Evolutionary conservation across 208 protist genomes (phyloP).

Genomic region (Acanthamoeba polyphaga): DNA sequence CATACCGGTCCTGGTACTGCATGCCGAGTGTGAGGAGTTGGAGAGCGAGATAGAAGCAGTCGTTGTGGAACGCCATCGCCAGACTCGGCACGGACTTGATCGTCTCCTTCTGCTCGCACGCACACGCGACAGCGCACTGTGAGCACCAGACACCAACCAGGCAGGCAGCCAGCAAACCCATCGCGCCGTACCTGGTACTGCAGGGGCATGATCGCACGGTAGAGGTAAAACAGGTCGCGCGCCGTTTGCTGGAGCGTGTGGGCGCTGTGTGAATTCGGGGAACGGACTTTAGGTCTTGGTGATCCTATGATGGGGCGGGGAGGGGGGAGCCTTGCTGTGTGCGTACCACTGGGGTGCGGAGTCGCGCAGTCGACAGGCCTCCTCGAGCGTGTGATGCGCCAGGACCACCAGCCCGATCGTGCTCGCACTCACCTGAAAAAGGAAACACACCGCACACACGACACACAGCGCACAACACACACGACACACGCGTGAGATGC

Average conservation of each 20-base stretch:
- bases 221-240: conserved; percentile 62
- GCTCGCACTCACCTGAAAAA: conserved; percentile 10
- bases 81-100: conserved; percentile 28
- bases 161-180: background rate
- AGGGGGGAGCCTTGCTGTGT: background rate
- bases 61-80: conserved; percentile 73
- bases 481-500: too few species aligned
- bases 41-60: conserved; percentile 79
- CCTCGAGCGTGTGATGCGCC: conserved; percentile 43
- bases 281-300: too few species aligned
- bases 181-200: conserved; percentile 12
- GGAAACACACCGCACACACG: background rate
- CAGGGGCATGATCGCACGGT: conserved; percentile 49
- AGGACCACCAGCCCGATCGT: conserved; percentile 17
- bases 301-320: background rate
- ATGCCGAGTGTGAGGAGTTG: conserved; percentile 69
- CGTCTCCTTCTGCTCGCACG: background rate
- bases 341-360: conserved; percentile 41
- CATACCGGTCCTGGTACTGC: conserved; percentile 16
- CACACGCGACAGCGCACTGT: background rate
- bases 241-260: conserved; percentile 62
- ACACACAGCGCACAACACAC: background rate
- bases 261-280: background rate
- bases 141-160: background rate
- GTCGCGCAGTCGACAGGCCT: conserved; percentile 25